Evolutionary conservation across 2,329 filamentous ascomycete genomes (phyloP).

Genomic region (Aurifilum marmelostoma): DNA sequence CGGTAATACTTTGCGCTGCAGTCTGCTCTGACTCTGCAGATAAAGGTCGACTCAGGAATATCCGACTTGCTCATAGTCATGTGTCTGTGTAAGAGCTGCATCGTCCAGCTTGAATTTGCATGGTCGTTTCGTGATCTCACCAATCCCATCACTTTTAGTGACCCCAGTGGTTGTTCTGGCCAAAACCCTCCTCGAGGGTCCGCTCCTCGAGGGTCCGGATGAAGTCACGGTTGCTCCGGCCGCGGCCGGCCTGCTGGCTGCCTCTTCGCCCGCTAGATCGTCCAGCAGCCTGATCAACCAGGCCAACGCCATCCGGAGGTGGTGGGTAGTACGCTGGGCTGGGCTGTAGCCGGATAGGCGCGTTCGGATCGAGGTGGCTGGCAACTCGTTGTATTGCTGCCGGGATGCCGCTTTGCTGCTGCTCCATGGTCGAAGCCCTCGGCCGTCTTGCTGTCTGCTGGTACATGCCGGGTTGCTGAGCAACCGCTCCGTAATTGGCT

Average conservation of each 20-base stretch:
- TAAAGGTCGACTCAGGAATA: neutral
- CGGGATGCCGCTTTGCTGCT: conserved; percentile 90
- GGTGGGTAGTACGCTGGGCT: conserved; percentile 98
- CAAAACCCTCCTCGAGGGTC: conserved; percentile 87
- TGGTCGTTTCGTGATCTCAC: neutral
- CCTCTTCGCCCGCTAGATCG: conserved; percentile 69
- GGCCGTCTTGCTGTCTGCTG: conserved; percentile 81
- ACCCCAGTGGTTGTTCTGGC: conserved; percentile 30
- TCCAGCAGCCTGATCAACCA: conserved; percentile 60
- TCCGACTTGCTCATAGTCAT: neutral
- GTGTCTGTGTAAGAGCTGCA: neutral
- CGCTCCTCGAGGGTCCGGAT: conserved; percentile 94
- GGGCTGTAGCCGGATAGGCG: conserved; percentile 90
- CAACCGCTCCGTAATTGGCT: conserved; percentile 62
- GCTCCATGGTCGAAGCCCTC: conserved; percentile 94
- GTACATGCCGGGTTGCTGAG: conserved; percentile 60
- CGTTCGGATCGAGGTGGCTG: conserved; percentile 91
- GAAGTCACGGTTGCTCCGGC: conserved; percentile 75
- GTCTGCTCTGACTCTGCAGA: neutral
- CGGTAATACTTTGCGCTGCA: neutral
- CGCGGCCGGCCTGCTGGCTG: conserved; percentile 64
- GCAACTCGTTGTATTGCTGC: conserved; percentile 92
- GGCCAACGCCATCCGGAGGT: conserved; percentile 77
- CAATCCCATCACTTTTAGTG: conserved; percentile 18
- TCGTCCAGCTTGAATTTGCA: neutral